A percentile compares a stretch with the other conserved stretches of the same genome.
Conservation (phyloP, 805 yeast genomes). For the Candida oleophila region DNA sequence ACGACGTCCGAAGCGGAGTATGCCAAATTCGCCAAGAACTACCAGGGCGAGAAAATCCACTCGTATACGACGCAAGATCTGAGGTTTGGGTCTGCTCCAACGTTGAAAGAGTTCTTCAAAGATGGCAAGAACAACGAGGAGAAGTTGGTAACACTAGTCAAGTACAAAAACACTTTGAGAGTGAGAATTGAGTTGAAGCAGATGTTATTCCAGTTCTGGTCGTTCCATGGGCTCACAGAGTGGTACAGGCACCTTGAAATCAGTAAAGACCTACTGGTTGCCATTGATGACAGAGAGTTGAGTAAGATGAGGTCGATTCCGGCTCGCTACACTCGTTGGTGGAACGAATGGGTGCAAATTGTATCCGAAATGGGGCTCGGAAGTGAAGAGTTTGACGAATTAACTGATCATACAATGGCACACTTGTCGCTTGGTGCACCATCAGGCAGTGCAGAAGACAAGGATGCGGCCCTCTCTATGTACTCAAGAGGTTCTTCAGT, state of each 20-base stretch:
- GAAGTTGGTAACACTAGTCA: slow-evolving; percentile 20
- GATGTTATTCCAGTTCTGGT: slow-evolving; percentile 40
- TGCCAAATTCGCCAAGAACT: slow-evolving; percentile 15
- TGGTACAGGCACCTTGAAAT: slow-evolving; percentile 36
- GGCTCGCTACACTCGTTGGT: slow-evolving; percentile 14
- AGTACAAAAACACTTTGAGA: slow-evolving; percentile 34
- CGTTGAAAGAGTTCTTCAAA: slow-evolving; percentile 25
- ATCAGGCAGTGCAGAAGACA: neutral
- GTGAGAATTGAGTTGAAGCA: slow-evolving; percentile 40
- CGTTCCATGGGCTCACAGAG: slow-evolving; percentile 35
- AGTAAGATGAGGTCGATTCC: slow-evolving; percentile 28
- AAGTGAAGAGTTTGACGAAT: slow-evolving; percentile 5
- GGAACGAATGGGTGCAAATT: slow-evolving; percentile 19
- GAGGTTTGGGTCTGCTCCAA: slow-evolving; percentile 38
- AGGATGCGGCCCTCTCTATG: neutral
- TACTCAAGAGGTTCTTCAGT: slow-evolving; percentile 1
- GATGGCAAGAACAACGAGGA: slow-evolving; percentile 12
- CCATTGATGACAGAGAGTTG: slow-evolving; percentile 25
- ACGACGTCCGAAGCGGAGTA: slow-evolving; percentile 15
- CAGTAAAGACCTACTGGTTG: slow-evolving; percentile 34
- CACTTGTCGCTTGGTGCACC: neutral
- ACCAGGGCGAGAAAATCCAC: slow-evolving; percentile 23
- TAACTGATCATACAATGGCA: neutral
- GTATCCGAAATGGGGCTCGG: neutral
- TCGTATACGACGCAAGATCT: slow-evolving; percentile 31